Conservation (phyloP, 2,329 filamentous ascomycete species). For the Fonsecaea nubica region DNA sequence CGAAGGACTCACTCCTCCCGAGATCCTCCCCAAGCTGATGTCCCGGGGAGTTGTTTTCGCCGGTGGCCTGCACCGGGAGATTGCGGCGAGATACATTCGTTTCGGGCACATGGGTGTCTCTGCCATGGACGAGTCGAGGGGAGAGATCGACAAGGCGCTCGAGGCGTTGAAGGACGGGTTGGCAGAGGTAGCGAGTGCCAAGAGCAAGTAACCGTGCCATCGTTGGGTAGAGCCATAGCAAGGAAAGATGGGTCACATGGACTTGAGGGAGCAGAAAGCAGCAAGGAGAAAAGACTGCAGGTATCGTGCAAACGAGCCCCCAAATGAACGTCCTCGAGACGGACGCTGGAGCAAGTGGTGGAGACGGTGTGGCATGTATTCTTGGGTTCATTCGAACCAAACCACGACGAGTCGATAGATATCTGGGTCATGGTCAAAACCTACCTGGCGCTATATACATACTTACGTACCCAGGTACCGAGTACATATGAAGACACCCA, state of each 20-base stretch:
- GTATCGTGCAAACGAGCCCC: too few species aligned
- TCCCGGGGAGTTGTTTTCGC: slow-evolving; percentile 93
- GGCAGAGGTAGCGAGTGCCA: slow-evolving; percentile 72
- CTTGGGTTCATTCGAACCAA: too few species aligned
- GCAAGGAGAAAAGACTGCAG: too few species aligned
- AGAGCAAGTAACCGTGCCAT: slow-evolving; percentile 34
- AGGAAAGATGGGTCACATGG: background rate
- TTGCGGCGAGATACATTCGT: slow-evolving; percentile 88
- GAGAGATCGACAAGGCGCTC: slow-evolving; percentile 84
- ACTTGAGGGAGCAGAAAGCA: background rate
- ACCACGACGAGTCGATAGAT: too few species aligned
- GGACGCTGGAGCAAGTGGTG: too few species aligned
- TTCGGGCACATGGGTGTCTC: slow-evolving; percentile 99
- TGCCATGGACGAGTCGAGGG: slow-evolving; percentile 77
- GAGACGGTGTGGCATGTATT: too few species aligned
- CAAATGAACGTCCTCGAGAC: too few species aligned
- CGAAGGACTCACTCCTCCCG: slow-evolving; percentile 77
- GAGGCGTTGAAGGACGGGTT: slow-evolving; percentile 77
- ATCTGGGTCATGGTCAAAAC: too few species aligned
- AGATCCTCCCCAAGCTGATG: slow-evolving; percentile 82
- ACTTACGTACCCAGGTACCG: too few species aligned
- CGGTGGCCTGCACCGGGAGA: slow-evolving; percentile 94
- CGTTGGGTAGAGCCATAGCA: background rate
- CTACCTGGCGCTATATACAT: too few species aligned
- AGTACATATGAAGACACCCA: too few species aligned